These are phyloP conservation scores for Salvia miltiorrhiza DNA, from an alignment of 257 asterid genomes.

Conservation along the genomic window DNA sequence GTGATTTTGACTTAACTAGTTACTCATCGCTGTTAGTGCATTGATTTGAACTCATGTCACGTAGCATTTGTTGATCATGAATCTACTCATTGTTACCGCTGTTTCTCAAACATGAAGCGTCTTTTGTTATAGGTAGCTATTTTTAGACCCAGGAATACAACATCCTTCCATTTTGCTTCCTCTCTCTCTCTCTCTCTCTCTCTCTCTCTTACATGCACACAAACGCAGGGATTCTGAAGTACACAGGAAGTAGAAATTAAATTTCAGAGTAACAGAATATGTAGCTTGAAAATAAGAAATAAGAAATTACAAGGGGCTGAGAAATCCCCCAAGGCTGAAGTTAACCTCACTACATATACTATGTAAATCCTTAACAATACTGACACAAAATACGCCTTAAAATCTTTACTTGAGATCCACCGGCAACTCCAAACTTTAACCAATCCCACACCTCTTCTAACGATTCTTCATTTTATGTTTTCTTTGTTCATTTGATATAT, in stretches of 20 bases:
- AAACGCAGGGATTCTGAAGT: not conserved
- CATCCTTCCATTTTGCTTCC: no score
- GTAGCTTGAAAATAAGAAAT: not conserved
- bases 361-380: no score
- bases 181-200: not conserved
- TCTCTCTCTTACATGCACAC: not conserved
- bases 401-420: no score
- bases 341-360: no score
- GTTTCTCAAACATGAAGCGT: slow-evolving; percentile 1
- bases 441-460: no score
- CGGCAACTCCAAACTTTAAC: no score
- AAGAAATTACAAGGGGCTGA: not conserved
- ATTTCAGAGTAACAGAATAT: not conserved
- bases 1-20: not conserved
- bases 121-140: not conserved
- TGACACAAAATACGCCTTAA: no score
- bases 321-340: not conserved
- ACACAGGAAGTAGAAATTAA: not conserved
- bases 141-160: not conserved
- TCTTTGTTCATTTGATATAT: no score
- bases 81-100: not conserved
- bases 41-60: not conserved
- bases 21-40: not conserved
- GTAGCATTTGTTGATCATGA: not conserved
- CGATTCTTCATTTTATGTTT: no score